Base-by-base conservation (phyloP, 495 filamentous ascomycete genomes). In the Aspergillus kassunensis region DNA sequence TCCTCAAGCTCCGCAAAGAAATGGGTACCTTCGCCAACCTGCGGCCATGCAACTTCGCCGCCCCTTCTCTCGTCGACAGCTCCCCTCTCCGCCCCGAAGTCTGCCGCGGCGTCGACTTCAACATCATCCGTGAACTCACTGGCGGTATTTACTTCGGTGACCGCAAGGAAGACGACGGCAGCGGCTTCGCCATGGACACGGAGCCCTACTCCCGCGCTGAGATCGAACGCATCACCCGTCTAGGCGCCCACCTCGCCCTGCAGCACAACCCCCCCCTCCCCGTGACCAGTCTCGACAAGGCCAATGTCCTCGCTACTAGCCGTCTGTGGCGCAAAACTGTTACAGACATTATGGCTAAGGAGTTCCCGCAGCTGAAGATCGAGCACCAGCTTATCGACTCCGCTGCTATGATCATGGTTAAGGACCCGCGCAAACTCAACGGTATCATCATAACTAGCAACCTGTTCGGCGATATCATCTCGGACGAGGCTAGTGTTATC, bases 81-180 rank as follows among this genome's bases (percentile, higher is more conserved):
- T 97, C 92, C 10, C 93, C 93, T 0, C 83, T 98, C 43, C 95
- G 95, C 69, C 86, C 87, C 43, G 79, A 86, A 5, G 79, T 98
- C 40, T 95, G 89, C 80, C 80, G 83, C 44, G 92, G 88, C 57
- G 89, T 87, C 58, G 85, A 97, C 80, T 93, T 98, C 76, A 92
- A 86, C 74, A 86, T 98, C 67, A 84, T 98, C 56, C 89, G 93
- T 44, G 93, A 98, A 72, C 72, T 98, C 30, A 97, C 93, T 0
- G 90, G 90, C 20, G 93, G 93, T 27, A 92, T 98, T 68, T 98
- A 98, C 77, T 98, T 98, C 64, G 93, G 93, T 29, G 90, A 93
- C 41, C 83, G 93, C 53, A 89, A 83, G 56, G 93, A 97, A 67
- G 88, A 91, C 44, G 68, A 76, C 46, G 89, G 85, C 20, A 82